A percentile compares a stretch with the other conserved stretches of the same genome.
Evolutionary conservation across 768 basidiomycete species (phyloP).

Genomic region (Calocera viscosa): DNA sequence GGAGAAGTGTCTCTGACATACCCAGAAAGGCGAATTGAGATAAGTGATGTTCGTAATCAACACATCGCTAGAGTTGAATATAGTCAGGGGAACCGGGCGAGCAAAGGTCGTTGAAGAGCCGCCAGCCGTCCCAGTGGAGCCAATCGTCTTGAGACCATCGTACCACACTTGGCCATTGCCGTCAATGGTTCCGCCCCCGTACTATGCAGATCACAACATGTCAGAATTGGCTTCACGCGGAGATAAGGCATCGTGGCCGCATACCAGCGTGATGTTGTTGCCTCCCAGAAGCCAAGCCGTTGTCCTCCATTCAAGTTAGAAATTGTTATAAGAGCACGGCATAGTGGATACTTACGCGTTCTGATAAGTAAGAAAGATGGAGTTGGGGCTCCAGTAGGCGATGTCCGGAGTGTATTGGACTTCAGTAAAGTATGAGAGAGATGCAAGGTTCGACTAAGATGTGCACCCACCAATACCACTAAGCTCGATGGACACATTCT

Average conservation of each 20-base stretch:
- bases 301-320: constrained; percentile 15
- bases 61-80: constrained; percentile 41
- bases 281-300: constrained; percentile 44
- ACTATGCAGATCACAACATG: constrained; percentile 17
- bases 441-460: neutral
- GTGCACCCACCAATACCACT: constrained; percentile 26
- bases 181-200: constrained; percentile 53
- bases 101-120: constrained; percentile 35
- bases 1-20: constrained; percentile 15
- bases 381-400: constrained; percentile 32
- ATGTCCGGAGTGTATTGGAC: constrained; percentile 30
- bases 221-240: constrained; percentile 17
- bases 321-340: neutral
- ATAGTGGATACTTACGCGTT: constrained; percentile 30
- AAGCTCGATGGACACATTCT: constrained; percentile 31
- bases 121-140: constrained; percentile 30
- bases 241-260: constrained; percentile 21
- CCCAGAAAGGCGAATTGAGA: constrained; percentile 35
- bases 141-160: constrained; percentile 24
- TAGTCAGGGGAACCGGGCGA: constrained; percentile 44
- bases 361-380: constrained; percentile 34
- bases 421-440: too few relatives aligned
- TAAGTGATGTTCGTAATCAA: constrained; percentile 33
- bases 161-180: constrained; percentile 46
- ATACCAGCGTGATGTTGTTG: constrained; percentile 31